Percentiles rank a stretch among this genome's conserved stretches.
These are phyloP conservation scores for Apiotrichum sp. DNA, from an alignment of 1,284 basidiomycete genomes.

Conservation along the genomic window DNA sequence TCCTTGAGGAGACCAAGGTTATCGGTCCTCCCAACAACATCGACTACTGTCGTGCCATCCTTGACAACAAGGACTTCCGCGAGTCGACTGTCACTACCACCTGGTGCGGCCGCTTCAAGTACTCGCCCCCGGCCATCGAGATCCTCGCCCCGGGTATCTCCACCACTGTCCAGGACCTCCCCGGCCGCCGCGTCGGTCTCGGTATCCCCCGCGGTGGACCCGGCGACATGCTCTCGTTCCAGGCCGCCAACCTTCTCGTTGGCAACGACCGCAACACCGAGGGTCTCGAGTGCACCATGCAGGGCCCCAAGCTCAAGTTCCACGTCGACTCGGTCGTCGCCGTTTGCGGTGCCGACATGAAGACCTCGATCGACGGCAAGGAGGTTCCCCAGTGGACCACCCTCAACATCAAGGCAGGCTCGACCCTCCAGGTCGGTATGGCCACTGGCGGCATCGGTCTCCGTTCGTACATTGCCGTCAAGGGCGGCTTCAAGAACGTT, in stretches of 20 bases:
- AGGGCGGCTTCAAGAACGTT: constrained; percentile 59
- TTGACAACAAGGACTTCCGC: constrained; percentile 48
- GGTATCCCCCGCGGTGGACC: constrained; percentile 65
- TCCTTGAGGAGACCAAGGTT: constrained; percentile 47
- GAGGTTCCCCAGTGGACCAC: constrained; percentile 53
- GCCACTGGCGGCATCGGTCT: constrained; percentile 50
- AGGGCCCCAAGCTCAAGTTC: constrained; percentile 50
- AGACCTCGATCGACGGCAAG: constrained; percentile 50
- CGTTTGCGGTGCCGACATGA: constrained; percentile 54
- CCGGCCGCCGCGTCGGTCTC: constrained; percentile 55
- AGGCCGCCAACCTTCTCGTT: constrained; percentile 58
- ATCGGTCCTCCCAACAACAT: constrained; percentile 57
- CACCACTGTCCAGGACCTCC: constrained; percentile 60
- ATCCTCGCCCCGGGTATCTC: constrained; percentile 58
- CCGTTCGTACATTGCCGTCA: constrained; percentile 56
- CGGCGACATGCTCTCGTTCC: constrained; percentile 59
- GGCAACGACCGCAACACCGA: constrained; percentile 56
- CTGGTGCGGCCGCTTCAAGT: constrained; percentile 49
- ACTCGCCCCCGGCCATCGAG: constrained; percentile 51
- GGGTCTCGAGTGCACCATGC: constrained; percentile 54
- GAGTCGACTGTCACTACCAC: constrained; percentile 54
- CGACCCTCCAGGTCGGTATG: constrained; percentile 49
- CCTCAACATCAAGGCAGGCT: constrained; percentile 51
- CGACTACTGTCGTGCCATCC: constrained; percentile 53
- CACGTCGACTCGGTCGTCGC: constrained; percentile 53